Evolutionary conservation across 2,329 filamentous ascomycete species (phyloP).

Genomic region (Pestalotiopsis sp.): DNA sequence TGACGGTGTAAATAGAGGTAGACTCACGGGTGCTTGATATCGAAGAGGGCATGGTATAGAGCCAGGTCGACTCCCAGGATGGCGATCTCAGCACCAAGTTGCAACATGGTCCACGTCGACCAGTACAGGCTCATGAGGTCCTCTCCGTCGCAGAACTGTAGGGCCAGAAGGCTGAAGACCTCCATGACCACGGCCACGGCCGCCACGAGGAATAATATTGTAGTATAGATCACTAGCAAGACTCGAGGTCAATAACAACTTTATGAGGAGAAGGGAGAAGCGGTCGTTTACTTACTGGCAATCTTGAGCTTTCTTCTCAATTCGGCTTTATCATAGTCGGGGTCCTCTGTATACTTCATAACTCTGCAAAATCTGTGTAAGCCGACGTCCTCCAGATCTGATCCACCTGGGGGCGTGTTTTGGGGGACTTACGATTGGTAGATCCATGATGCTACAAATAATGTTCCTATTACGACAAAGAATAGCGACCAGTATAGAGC

Average conservation of each 20-base stretch:
- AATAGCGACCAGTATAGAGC: constrained; percentile 45
- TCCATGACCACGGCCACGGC: constrained; percentile 54
- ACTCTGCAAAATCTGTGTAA: constrained; percentile 22
- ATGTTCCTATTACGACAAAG: constrained; percentile 35
- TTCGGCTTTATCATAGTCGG: constrained; percentile 34
- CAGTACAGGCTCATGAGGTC: constrained; percentile 63
- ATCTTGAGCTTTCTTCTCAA: constrained; percentile 38
- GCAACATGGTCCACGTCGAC: constrained; percentile 64
- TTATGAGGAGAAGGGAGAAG: constrained; percentile 23
- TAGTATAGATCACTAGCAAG: background rate
- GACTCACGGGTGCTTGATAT: constrained; percentile 55
- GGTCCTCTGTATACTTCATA: constrained; percentile 38
- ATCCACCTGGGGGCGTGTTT: background rate
- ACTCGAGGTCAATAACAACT: background rate
- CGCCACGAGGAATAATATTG: constrained; percentile 45
- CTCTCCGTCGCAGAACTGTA: constrained; percentile 64
- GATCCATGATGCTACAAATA: constrained; percentile 40
- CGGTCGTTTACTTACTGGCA: constrained; percentile 37
- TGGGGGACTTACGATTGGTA: constrained; percentile 34
- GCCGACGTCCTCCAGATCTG: background rate
- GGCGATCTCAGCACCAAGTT: constrained; percentile 60
- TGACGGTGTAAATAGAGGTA: background rate
- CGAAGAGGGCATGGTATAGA: constrained; percentile 50
- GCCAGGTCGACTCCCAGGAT: constrained; percentile 59
- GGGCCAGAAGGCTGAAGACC: constrained; percentile 53